Evolutionary conservation across 2,329 filamentous ascomycete genomes (phyloP).

Genomic region (Colletotrichum euphorbiae): DNA sequence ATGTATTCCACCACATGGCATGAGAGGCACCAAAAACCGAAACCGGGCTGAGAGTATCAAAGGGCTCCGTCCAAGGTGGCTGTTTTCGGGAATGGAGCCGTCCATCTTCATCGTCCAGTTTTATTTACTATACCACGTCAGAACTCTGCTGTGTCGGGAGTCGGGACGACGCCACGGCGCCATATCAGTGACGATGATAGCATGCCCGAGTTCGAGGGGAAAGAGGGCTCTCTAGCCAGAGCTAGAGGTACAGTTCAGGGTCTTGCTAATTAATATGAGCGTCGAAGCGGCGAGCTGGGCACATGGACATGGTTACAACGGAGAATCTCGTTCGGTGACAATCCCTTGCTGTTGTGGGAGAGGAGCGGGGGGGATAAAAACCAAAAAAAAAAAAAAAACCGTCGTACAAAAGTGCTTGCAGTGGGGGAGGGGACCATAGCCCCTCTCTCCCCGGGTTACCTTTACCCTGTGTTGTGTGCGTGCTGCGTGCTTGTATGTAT

Average conservation of each 20-base stretch:
- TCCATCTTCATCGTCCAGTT: neutral
- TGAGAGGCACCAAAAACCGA: neutral
- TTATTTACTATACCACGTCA: neutral
- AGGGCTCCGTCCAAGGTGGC: neutral
- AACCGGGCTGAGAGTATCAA: neutral
- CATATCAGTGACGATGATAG: constrained; percentile 7
- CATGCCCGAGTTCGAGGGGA: neutral
- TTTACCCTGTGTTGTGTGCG: no score
- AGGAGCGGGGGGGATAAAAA: no score
- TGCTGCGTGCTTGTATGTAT: no score
- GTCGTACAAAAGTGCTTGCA: constrained; percentile 15
- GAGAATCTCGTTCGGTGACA: neutral
- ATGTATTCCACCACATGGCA: neutral
- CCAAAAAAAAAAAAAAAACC: neutral
- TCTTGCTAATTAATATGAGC: neutral
- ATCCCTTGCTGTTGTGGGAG: neutral
- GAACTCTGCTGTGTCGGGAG: neutral
- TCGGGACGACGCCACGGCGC: neutral
- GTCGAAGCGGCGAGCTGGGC: neutral
- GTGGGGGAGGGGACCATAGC: neutral
- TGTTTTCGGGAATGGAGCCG: constrained; percentile 1
- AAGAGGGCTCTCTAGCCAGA: neutral
- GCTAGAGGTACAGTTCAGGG: neutral
- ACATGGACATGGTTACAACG: neutral
- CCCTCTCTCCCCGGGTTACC: neutral